Evolutionary conservation across 768 basidiomycete genomes (phyloP).

Genomic region (Macrolepiota dolichaula): DNA sequence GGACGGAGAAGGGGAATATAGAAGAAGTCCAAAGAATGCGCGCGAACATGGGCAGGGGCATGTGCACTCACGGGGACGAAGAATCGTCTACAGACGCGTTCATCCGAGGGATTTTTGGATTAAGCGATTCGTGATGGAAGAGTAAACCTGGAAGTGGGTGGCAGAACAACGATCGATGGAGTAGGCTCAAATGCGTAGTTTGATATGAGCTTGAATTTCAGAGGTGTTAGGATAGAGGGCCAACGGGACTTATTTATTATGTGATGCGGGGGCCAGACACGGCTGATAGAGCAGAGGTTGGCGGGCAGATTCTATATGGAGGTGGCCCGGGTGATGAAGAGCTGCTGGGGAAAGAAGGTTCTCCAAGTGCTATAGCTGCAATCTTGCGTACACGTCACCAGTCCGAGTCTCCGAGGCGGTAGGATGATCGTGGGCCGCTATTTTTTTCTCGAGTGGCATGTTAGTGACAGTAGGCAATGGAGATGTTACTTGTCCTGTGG

Average conservation of each 20-base stretch:
- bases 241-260: background rate
- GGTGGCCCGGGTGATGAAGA: background rate
- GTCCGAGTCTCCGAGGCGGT: background rate
- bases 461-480: background rate
- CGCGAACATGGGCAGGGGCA: background rate
- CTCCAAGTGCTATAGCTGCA: background rate
- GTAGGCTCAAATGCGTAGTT: background rate
- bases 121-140: background rate
- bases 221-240: background rate
- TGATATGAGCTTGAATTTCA: background rate
- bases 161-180: too few relatives aligned
- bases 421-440: background rate
- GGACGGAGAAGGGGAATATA: background rate
- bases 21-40: background rate
- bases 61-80: background rate
- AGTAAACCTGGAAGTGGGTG: background rate
- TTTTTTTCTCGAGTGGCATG: background rate
- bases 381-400: background rate
- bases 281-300: background rate
- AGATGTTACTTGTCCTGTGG: background rate
- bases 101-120: conserved; percentile 10
- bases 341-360: background rate
- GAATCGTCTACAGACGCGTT: background rate
- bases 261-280: background rate
- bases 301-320: background rate